Conservation (phyloP, 768 basidiomycete genomes). For the Serendipita sp. region DNA sequence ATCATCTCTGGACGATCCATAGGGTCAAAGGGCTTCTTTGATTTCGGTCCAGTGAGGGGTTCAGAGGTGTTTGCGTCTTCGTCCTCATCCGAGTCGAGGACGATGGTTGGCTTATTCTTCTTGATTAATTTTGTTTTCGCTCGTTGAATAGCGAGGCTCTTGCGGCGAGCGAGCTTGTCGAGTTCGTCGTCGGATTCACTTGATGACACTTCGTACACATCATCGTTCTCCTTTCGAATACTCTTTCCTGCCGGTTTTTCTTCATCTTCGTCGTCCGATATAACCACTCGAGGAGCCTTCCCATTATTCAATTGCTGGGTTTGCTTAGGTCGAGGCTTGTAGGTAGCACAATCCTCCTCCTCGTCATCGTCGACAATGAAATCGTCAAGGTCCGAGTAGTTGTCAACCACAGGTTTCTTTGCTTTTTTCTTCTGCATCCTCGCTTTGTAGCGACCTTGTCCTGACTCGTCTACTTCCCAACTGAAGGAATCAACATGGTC, state of each 20-base stretch:
- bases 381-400: slow-evolving; percentile 32
- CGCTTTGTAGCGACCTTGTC: slow-evolving; percentile 16
- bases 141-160: neutral
- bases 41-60: slow-evolving; percentile 12
- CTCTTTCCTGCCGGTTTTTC: slow-evolving; percentile 14
- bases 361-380: slow-evolving; percentile 43
- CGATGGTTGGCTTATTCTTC: neutral
- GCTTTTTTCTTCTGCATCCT: slow-evolving; percentile 20
- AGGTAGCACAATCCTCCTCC: slow-evolving; percentile 33
- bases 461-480: slow-evolving; percentile 15
- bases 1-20: neutral
- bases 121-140: neutral
- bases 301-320: slow-evolving; percentile 27
- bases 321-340: slow-evolving; percentile 18
- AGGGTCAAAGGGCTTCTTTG: neutral
- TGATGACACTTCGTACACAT: neutral
- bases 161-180: neutral
- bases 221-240: slow-evolving; percentile 15
- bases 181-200: neutral
- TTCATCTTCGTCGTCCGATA: slow-evolving; percentile 12
- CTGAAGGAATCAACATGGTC: slow-evolving; percentile 21
- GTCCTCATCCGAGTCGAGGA: neutral
- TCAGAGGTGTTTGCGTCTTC: neutral
- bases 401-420: slow-evolving; percentile 21
- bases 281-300: slow-evolving; percentile 21